A percentile compares a stretch with the other conserved stretches of the same genome.
Conservation (phyloP, 116 monocot species). For the Posidonia oceanica region DNA sequence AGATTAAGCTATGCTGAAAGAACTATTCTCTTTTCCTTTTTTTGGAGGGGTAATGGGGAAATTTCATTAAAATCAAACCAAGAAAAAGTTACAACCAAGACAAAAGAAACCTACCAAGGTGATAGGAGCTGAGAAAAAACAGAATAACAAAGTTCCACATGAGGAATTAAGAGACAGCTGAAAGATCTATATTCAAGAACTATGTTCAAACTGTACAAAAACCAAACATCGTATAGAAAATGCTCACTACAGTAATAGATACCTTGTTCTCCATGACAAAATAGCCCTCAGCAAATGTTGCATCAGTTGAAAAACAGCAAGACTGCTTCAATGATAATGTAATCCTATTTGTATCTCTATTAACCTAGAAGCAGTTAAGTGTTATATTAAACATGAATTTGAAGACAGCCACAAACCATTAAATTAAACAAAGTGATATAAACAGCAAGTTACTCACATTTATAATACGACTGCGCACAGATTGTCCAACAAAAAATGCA, state of each 20-base stretch:
- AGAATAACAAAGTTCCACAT: too few species aligned
- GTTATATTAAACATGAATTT: not conserved
- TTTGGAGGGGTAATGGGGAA: too few species aligned
- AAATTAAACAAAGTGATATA: not conserved
- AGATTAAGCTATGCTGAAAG: too few species aligned
- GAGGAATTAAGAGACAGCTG: too few species aligned
- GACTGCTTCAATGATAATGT: constrained; percentile 84
- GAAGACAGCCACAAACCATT: too few species aligned
- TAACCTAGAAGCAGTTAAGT: constrained; percentile 32
- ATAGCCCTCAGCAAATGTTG: constrained; percentile 64
- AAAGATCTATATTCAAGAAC: too few species aligned
- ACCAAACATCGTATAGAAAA: not conserved
- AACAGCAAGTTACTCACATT: constrained; percentile 30
- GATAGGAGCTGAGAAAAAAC: too few species aligned
- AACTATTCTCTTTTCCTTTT: too few species aligned
- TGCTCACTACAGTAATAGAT: not conserved
- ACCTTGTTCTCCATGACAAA: constrained; percentile 84
- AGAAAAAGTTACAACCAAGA: too few species aligned
- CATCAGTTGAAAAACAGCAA: constrained; percentile 65
- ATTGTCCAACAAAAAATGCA: constrained; percentile 81
- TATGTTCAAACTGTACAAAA: not conserved
- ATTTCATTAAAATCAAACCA: too few species aligned
- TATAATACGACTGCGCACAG: constrained; percentile 61
- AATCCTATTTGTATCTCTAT: constrained; percentile 50
- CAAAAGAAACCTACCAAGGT: too few species aligned